Conservation (phyloP, 495 filamentous ascomycete genomes). For the Friedmanniomyces simplex region DNA sequence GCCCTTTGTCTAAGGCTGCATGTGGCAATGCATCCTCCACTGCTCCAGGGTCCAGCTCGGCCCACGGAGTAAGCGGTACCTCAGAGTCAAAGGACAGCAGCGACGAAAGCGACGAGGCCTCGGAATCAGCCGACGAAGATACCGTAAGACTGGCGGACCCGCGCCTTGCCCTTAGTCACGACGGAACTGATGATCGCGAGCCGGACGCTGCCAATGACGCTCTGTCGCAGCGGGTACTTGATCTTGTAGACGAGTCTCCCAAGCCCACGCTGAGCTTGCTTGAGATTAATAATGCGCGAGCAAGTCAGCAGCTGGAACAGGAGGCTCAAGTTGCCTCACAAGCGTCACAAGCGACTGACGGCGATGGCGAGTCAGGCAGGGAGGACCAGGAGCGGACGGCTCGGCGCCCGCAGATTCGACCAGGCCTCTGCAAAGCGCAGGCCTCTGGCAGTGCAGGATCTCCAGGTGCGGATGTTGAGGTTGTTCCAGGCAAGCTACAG, state of each 20-base stretch:
- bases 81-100: neutral
- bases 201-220: neutral
- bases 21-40: too few relatives aligned
- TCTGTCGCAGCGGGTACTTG: neutral
- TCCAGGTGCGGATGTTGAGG: too few relatives aligned
- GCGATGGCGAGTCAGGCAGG: neutral
- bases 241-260: neutral
- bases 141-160: neutral
- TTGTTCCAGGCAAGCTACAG: too few relatives aligned
- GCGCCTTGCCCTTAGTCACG: neutral
- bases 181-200: neutral
- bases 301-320: neutral
- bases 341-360: neutral
- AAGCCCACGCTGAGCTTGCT: neutral
- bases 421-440: neutral
- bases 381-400: neutral
- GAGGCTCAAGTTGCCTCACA: neutral
- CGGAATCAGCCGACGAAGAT: too few relatives aligned
- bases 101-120: neutral
- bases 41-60: too few relatives aligned
- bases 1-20: too few relatives aligned
- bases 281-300: neutral
- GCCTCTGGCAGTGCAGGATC: too few relatives aligned
- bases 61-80: too few relatives aligned
- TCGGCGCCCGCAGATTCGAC: neutral